Base-by-base conservation (phyloP, 495 filamentous ascomycete species). In the Trypethelium eluteriae region DNA sequence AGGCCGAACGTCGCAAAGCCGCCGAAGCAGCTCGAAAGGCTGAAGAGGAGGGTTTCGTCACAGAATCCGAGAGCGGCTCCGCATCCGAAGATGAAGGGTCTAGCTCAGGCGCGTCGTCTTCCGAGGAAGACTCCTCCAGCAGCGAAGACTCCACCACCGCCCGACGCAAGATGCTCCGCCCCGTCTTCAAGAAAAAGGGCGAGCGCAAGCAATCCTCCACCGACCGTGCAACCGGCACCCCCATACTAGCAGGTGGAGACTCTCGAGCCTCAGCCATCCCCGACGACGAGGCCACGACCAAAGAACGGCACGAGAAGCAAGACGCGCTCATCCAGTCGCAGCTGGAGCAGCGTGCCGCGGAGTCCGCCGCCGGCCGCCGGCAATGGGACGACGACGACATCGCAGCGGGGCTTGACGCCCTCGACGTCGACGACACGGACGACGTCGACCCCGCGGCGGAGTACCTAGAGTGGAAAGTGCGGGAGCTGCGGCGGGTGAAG, bases 171-270 rank as follows among this genome's bases (percentile, higher is more conserved):
- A 86, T 97, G 67, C 78, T 95, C 65, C 86, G 93, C 56, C 94
- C 94, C 10, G 96, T 90, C 32, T 98, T 99, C 75, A 88, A 97
- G 64, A 90, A 90, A 47, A 96, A 97, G 72, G 84, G 82, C 62
- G 83, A 91, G 68, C 86, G 94, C 81, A 80, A 71, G 73, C 72
- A 70, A 38, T 47, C 67, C 44, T 73, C 67, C 4, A 71, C 67
- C 63, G 66, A 66, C 67, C 65, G 64, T n/a, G 73, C 67, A 9
- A 63, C 64, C 38, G 61, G 71, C 25, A 36, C 70, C 73, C 35
- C 78, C 74, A 62, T 35, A 32, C 3, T 74, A 70, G 14, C 64
- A 70, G 9, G 75, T 69, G 16, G 70, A 7, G 18, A 18, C 34
- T 7, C n/a, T n/a, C 83, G 70, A 35, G 0, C 53, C 34, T 3